Evolutionary conservation across 108 stramenopile species (phyloP), one percentile per base, ranked within the genome.

Genomic region (Cyclotella atomus): DNA sequence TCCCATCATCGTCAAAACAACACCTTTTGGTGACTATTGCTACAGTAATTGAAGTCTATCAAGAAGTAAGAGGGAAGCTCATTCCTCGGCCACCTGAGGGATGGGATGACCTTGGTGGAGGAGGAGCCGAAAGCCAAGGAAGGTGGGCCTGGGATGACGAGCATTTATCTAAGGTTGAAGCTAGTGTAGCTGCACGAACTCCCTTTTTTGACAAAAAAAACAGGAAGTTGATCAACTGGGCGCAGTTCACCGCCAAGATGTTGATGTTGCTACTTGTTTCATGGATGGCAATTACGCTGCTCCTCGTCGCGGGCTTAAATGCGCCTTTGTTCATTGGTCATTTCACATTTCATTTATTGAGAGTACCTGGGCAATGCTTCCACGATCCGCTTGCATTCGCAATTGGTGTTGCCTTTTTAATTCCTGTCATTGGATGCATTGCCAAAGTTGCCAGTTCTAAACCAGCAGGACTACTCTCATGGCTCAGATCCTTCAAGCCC

Each of bases 71-170:
- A 35, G 91, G 89, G 10, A 77, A 76, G 2, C 68, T 82, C 43
- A 91, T 96, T 67, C 71, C 89, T 14, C 80, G 95, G 19, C 95
- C 95, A 2, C 95, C 95, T 6, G 89, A 92, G 78, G 95, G 92
- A 17, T 96, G 95, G 95, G 95, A 96, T 68, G 92, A 96, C 66
- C 86, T 96, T 27, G 91, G 88, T 49, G 87, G 75, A 34, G 95
- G 92, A 10, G 91, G 91, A 25, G 89, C 95, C 19, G 86, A 76
- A 64, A 87, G 85, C 10, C 92, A 96, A 71, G 91, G 91, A 25
- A 78, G 95, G 43, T 96, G 95, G 95, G 89, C 90, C 19, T 96
- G 88, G 87, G 87, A 82, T 6, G 61, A 82, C 25, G 94, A 95
- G 55, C 82, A 80, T 33, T 76, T 84, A 35, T 95, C 94, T 10